Base-by-base conservation (phyloP, 2,329 filamentous ascomycete genomes). In the Amauroascus verrucosus region DNA sequence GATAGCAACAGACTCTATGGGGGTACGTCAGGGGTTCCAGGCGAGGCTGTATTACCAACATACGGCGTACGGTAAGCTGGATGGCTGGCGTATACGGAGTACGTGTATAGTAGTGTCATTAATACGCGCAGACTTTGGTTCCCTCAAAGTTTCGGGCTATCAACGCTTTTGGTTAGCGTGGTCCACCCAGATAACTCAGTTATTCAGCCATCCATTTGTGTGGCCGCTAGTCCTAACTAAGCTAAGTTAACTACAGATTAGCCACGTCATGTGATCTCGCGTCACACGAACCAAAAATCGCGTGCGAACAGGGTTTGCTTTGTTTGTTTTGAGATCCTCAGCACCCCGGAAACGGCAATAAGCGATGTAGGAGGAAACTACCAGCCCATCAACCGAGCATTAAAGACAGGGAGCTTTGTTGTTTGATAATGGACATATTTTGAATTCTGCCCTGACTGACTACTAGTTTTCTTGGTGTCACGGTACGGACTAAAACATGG, bases 1-100 rank as follows among this genome's bases (percentile, higher is more conserved):
- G 50, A 50, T 50, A 52, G 48, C 38, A 45, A 26, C 37, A 35
- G 30, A 30, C 47, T 40, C 40, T 41, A 22, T 30, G 38, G 28
- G 48, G 48, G 41, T 44, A 52, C 50, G 50, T 52, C 50, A 52
- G 50, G 50, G 48, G 13, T 46, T 37, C 43, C 40, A 52, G 28
- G 26, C 30, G 28, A 46, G 32, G 41, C 32, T 13, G 50, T 45
- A 44, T 51, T 35, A 35, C 37, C 13, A 18, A 30, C 6, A 20
- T 47, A 35, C 45, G 11, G 26, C 9, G 28, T 47, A 47, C 6
- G 45, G 45, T 35, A 32, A 20, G n/a, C 18, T 16, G 11, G 26
- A 4, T 28, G 13, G 24, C 43, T 28, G 22, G 26, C 14, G 33
- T 37, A n/a, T 37, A n/a, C 9, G 8, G 3, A 22, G 18, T 24